A percentile compares a stretch with the other conserved stretches of the same genome.
phyloP scores from a whole-genome alignment of 768 basidiomycete species.

The Trametes maxima region DNA sequence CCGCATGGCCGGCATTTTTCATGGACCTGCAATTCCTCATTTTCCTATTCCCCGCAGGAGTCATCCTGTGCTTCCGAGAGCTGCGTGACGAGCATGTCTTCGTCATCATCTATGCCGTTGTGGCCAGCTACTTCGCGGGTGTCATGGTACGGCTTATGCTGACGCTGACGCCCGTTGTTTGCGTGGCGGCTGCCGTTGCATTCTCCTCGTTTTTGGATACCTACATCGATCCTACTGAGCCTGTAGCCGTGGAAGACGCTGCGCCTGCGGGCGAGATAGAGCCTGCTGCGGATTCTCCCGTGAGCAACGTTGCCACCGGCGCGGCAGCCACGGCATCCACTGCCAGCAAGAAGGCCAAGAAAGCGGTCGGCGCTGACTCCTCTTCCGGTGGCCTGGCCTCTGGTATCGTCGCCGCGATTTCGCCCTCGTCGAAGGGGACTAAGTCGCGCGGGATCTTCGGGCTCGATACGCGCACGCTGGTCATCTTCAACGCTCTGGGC shows the following conservation, averaged over 20 bases:
- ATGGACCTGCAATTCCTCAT: constrained; percentile 99
- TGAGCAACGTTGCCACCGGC: constrained; percentile 33
- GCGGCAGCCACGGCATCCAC: constrained; percentile 21
- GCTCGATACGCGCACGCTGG: constrained; percentile 76
- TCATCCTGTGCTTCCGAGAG: constrained; percentile 90
- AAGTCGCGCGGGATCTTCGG: constrained; percentile 71
- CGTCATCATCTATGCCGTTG: constrained; percentile 95
- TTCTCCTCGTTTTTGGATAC: constrained; percentile 86
- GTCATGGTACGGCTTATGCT: constrained; percentile 99
- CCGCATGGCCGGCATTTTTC: constrained; percentile 99
- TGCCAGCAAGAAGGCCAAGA: constrained; percentile 47
- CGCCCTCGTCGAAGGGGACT: constrained; percentile 36
- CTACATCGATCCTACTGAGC: constrained; percentile 85
- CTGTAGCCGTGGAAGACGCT: constrained; percentile 44
- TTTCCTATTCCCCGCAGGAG: constrained; percentile 97
- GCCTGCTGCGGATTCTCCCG: constrained; percentile 30
- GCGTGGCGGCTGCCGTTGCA: constrained; percentile 89
- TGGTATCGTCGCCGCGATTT: constrained; percentile 38
- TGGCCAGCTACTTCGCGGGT: constrained; percentile 98
- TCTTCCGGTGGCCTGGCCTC: constrained; percentile 40
- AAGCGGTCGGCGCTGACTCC: constrained; percentile 40
- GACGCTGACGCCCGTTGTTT: constrained; percentile 95
- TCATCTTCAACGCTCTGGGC: constrained; percentile 72
- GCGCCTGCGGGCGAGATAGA: constrained; percentile 31
- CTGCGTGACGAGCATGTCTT: constrained; percentile 97